These are phyloP conservation scores for Pleurotus eryngii DNA, from an alignment of 768 basidiomycete species.

Conservation along the genomic window DNA sequence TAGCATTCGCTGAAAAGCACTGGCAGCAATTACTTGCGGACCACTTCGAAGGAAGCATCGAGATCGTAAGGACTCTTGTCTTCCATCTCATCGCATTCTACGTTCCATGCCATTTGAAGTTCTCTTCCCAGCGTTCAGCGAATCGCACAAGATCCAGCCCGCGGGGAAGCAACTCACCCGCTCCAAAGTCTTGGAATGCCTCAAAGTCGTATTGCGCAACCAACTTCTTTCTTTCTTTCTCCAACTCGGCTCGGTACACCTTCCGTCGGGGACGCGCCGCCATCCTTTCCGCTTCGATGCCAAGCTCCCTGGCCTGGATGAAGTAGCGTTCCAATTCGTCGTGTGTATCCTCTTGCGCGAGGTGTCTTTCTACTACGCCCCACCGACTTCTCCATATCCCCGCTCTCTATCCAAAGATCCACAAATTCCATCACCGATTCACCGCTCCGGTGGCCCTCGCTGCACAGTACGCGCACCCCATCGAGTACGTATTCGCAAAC, in stretches of 20 bases:
- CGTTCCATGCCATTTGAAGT: conserved; percentile 17
- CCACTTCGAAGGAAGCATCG: conserved; percentile 16
- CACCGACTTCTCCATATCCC: conserved; percentile 26
- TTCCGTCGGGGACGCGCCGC: conserved; percentile 7
- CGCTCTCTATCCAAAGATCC: too few species aligned
- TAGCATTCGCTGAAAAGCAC: background rate
- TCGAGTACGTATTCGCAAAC: conserved; percentile 4
- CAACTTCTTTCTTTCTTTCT: conserved; percentile 19
- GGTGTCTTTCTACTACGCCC: conserved; percentile 25
- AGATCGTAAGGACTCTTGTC: conserved; percentile 19
- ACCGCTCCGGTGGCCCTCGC: too few species aligned
- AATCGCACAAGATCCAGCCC: conserved; percentile 22
- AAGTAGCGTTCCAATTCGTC: conserved; percentile 18
- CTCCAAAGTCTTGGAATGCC: conserved; percentile 19
- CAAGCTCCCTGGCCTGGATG: conserved; percentile 13
- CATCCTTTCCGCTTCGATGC: conserved; percentile 17
- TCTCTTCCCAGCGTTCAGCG: conserved; percentile 20
- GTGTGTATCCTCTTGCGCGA: conserved; percentile 22
- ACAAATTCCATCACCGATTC: too few species aligned
- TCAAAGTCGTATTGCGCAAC: conserved; percentile 20
- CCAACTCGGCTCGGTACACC: conserved; percentile 11
- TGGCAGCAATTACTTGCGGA: background rate
- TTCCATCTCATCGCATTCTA: conserved; percentile 23
- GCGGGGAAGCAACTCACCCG: conserved; percentile 20
- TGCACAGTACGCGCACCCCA: too few species aligned